Conservation (phyloP, 2,329 filamentous ascomycete species). For the Apiospora kogelbergensis region DNA sequence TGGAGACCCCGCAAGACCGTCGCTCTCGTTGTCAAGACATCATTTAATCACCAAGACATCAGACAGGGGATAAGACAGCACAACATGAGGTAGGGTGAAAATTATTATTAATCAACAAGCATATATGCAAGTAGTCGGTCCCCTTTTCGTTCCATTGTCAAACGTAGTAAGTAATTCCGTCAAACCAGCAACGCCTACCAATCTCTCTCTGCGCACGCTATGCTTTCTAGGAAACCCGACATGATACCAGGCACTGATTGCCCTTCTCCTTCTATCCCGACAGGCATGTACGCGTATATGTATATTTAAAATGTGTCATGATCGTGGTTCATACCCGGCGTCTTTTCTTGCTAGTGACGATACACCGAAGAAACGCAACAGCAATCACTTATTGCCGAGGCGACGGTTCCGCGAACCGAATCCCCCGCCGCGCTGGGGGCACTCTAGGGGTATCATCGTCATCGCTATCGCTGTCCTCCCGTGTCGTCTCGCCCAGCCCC, state of each 20-base stretch:
- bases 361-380: background rate
- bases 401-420: conserved; percentile 58
- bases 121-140: background rate
- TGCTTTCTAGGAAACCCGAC: background rate
- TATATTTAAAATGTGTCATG: background rate
- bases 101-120: background rate
- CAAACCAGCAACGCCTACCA: background rate
- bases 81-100: no score
- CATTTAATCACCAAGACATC: no score
- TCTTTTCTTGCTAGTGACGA: background rate
- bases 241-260: background rate
- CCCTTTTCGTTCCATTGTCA: background rate
- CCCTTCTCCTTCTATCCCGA: background rate
- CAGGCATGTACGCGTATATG: background rate
- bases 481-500: conserved; percentile 50
- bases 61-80: no score
- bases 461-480: conserved; percentile 51
- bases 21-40: no score
- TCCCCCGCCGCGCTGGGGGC: conserved; percentile 53
- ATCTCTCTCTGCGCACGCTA: background rate
- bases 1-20: no score
- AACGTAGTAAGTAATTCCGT: background rate
- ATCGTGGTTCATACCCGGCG: background rate
- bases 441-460: conserved; percentile 58
- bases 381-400: background rate